Evolutionary conservation across 139 green algal genomes (phyloP).

Genomic region (Chlamydomonas schloesseri): DNA sequence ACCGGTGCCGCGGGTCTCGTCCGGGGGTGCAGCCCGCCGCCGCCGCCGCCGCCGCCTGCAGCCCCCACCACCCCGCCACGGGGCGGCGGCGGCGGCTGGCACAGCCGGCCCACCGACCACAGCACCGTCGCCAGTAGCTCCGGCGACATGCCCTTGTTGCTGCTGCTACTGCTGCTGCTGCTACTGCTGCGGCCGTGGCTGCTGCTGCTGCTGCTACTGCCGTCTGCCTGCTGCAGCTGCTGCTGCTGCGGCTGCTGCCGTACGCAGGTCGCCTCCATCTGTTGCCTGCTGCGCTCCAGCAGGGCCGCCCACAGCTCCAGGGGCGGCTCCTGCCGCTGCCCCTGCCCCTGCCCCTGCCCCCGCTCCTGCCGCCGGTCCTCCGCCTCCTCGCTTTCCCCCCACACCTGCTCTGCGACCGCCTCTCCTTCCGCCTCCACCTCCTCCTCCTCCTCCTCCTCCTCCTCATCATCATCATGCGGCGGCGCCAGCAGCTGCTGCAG

Average conservation of each 20-base stretch:
- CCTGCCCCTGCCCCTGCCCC: neutral
- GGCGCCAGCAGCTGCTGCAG: slow-evolving; percentile 1
- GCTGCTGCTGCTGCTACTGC: too few species aligned
- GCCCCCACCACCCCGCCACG: too few species aligned
- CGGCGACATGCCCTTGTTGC: neutral
- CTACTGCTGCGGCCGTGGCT: neutral
- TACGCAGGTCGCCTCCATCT: neutral
- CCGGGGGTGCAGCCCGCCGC: neutral
- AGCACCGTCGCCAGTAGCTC: neutral
- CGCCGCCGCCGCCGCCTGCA: too few species aligned
- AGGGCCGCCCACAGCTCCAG: neutral
- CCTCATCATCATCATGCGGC: too few species aligned
- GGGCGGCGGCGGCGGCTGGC: neutral
- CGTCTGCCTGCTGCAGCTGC: neutral
- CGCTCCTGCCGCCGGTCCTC: too few species aligned
- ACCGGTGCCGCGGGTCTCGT: too few species aligned
- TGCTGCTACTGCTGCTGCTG: slow-evolving; percentile 3
- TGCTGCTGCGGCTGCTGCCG: neutral
- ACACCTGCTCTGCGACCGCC: neutral
- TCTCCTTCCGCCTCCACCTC: too few species aligned
- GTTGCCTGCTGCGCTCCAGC: neutral
- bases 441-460: too few species aligned
- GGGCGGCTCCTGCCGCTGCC: neutral
- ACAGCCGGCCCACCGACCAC: slow-evolving; percentile 29
- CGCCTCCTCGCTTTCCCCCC: too few species aligned